Evolutionary conservation across 2,329 filamentous ascomycete genomes (phyloP).

Genomic region (Stromatinia cepivora): DNA sequence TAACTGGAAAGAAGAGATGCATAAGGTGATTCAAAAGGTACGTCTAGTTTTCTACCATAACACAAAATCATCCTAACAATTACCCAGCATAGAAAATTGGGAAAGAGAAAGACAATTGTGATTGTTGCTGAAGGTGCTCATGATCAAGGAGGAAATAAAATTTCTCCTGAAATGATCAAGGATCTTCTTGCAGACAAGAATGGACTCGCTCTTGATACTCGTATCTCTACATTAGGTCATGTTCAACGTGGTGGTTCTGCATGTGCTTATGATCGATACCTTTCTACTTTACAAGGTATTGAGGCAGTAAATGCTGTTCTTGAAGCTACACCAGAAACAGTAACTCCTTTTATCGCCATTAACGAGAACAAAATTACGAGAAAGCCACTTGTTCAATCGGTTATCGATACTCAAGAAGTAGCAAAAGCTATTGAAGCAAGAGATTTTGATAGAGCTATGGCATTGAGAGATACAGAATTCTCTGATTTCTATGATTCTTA

Average conservation of each 20-base stretch:
- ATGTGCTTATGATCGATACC: constrained; percentile 90
- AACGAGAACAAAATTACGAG: constrained; percentile 97
- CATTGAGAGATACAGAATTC: constrained; percentile 87
- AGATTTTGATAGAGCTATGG: constrained; percentile 86
- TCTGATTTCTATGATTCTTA: constrained; percentile 89
- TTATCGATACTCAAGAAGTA: constrained; percentile 81
- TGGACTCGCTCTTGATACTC: constrained; percentile 80
- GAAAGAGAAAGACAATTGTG: constrained; percentile 97
- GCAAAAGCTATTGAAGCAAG: constrained; percentile 78
- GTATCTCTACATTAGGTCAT: constrained; percentile 92
- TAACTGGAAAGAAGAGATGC: constrained; percentile 91
- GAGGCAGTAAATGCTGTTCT: constrained; percentile 91
- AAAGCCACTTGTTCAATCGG: constrained; percentile 85
- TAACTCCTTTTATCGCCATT: constrained; percentile 93
- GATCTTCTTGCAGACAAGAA: constrained; percentile 78
- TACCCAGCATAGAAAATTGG: constrained; percentile 73
- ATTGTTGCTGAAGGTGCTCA: constrained; percentile 95
- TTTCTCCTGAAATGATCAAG: constrained; percentile 79
- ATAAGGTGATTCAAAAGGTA: constrained; percentile 70
- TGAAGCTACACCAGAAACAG: constrained; percentile 83
- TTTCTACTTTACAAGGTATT: constrained; percentile 89
- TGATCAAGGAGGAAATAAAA: constrained; percentile 80
- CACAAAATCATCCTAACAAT: constrained; percentile 21
- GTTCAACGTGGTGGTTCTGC: constrained; percentile 94
- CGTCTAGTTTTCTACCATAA: constrained; percentile 27